Evolutionary conservation across 306 rosid genomes (phyloP).

Genomic region (Glycine soja): DNA sequence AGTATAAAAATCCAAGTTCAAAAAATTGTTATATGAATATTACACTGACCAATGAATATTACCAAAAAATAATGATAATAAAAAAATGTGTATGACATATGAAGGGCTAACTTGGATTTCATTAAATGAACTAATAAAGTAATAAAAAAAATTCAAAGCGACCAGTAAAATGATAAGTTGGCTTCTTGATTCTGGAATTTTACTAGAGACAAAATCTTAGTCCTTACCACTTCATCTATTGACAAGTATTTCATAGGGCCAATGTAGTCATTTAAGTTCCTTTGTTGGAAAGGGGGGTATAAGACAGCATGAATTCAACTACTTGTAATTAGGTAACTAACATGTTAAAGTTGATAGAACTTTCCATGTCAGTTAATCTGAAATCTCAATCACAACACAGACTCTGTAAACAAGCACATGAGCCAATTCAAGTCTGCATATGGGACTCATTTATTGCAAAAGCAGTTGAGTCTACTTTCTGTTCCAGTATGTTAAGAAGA

Average conservation of each 20-base stretch:
- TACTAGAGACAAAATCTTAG: slow-evolving; percentile 14
- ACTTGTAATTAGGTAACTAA: slow-evolving; percentile 27
- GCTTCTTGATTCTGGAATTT: slow-evolving; percentile 27
- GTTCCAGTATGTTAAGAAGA: slow-evolving; percentile 26
- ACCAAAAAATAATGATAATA: background rate
- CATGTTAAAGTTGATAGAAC: slow-evolving; percentile 3
- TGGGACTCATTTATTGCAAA: slow-evolving; percentile 30
- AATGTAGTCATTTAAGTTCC: slow-evolving; percentile 22
- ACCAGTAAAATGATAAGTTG: background rate
- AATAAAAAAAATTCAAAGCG: background rate
- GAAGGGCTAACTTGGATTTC: background rate
- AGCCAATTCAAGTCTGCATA: slow-evolving; percentile 17
- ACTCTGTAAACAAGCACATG: slow-evolving; percentile 14
- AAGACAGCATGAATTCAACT: slow-evolving; percentile 4
- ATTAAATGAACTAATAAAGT: background rate
- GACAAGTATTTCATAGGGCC: slow-evolving; percentile 8
- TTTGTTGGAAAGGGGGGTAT: slow-evolving; percentile 2
- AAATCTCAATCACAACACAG: slow-evolving; percentile 1
- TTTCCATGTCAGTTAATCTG: slow-evolving; percentile 11
- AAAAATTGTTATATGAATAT: background rate
- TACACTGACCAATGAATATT: background rate
- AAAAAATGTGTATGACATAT: background rate
- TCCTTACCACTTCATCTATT: background rate
- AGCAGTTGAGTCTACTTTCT: slow-evolving; percentile 23
- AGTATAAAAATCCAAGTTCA: slow-evolving; percentile 32